phyloP scores from a whole-genome alignment of 169 alveolate species.

The Eimeria brunetti region DNA sequence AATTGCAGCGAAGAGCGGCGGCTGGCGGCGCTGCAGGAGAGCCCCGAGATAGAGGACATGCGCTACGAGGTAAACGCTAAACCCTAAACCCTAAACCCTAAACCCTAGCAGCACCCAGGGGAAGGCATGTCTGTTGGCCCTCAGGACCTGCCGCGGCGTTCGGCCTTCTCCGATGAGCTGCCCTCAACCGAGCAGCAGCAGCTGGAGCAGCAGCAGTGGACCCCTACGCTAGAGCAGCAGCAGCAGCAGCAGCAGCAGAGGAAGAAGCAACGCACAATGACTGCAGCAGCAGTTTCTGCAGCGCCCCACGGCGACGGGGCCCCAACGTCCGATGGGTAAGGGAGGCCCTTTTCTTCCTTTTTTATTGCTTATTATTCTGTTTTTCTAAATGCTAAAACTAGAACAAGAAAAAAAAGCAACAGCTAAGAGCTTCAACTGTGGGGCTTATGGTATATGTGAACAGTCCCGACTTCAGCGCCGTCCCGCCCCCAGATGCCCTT shows the following conservation, averaged over 20 bases:
- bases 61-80: constrained; percentile 54
- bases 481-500: constrained; percentile 51
- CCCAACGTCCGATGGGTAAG: constrained; percentile 15
- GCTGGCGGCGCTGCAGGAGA: constrained; percentile 39
- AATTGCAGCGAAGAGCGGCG: constrained; percentile 54
- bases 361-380: not conserved
- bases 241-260: constrained; percentile 22
- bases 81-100: not conserved
- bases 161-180: constrained; percentile 67
- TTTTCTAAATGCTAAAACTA: not conserved
- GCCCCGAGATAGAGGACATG: constrained; percentile 44
- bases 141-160: constrained; percentile 59
- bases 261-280: constrained; percentile 34
- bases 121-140: not conserved
- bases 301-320: constrained; percentile 13
- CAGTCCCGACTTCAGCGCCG: constrained; percentile 49
- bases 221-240: constrained; percentile 47
- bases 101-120: not conserved
- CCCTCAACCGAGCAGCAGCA: constrained; percentile 28
- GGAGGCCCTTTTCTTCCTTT: not conserved
- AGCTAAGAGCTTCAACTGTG: not conserved
- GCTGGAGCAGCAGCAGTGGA: constrained; percentile 40
- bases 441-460: not conserved
- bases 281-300: constrained; percentile 6
- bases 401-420: not conserved